Evolutionary conservation across 805 yeast genomes (phyloP).

Genomic region (Ogataea kodamae): DNA sequence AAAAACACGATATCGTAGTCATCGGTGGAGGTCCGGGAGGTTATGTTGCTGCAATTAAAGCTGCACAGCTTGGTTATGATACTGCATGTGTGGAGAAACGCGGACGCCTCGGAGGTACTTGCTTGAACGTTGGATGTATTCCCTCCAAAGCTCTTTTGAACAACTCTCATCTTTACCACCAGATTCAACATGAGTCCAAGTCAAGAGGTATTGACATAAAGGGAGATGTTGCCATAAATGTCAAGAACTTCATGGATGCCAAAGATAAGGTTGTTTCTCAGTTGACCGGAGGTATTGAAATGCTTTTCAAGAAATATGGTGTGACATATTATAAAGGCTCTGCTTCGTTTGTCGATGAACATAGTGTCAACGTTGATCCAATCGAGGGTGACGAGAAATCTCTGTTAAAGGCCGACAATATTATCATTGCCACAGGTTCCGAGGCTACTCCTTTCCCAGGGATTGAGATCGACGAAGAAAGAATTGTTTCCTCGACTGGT

Average conservation of each 20-base stretch:
- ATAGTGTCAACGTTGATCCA: constrained; percentile 75
- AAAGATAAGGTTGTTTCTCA: constrained; percentile 88
- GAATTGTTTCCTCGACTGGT: constrained; percentile 96
- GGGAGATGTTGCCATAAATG: constrained; percentile 68
- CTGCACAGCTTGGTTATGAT: constrained; percentile 91
- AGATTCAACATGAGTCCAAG: constrained; percentile 78
- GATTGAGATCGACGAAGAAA: constrained; percentile 90
- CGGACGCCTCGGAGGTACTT: constrained; percentile 96
- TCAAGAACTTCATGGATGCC: constrained; percentile 80
- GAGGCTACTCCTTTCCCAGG: constrained; percentile 99
- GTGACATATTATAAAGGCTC: constrained; percentile 92
- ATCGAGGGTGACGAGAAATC: constrained; percentile 79
- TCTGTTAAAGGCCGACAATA: constrained; percentile 72
- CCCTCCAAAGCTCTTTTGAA: constrained; percentile 95
- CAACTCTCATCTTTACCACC: constrained; percentile 91
- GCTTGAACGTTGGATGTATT: constrained; percentile 98
- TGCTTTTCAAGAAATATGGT: constrained; percentile 92
- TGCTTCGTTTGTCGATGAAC: constrained; percentile 83
- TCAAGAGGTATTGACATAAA: constrained; percentile 84
- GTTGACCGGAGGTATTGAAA: constrained; percentile 90
- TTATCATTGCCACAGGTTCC: constrained; percentile 97
- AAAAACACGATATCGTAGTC: constrained; percentile 84
- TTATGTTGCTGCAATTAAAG: constrained; percentile 97
- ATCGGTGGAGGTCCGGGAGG: constrained; percentile 99
- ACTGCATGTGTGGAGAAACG: constrained; percentile 98